These are phyloP conservation scores for Gracilariopsis chorda DNA, from an alignment of 23 red algal species.

Conservation along the genomic window DNA sequence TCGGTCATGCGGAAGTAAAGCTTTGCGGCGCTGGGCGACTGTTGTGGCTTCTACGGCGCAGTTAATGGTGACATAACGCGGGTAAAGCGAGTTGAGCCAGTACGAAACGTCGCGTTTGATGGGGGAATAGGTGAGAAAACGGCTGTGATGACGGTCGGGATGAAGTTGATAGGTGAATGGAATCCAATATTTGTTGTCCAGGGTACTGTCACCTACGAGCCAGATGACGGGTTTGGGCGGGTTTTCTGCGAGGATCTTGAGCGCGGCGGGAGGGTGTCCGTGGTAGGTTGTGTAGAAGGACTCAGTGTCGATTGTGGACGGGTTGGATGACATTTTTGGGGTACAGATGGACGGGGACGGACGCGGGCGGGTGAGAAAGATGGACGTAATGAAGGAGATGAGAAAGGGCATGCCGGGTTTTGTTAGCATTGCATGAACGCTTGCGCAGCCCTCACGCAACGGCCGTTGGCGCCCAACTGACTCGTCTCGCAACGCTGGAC, in stretches of 20 bases:
- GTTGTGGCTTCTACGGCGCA: slow-evolving; percentile 72
- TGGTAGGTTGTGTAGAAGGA: slow-evolving; percentile 53
- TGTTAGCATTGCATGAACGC: too few relatives aligned
- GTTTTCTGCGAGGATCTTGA: background rate
- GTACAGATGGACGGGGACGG: too few relatives aligned
- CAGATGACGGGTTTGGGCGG: slow-evolving; percentile 28
- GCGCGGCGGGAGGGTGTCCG: slow-evolving; percentile 43
- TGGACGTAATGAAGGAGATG: too few relatives aligned
- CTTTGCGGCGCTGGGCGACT: background rate
- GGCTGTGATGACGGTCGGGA: background rate
- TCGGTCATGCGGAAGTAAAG: slow-evolving; percentile 28
- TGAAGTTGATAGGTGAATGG: background rate
- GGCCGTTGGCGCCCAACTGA: too few relatives aligned
- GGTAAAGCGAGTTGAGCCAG: slow-evolving; percentile 46
- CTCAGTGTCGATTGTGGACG: too few relatives aligned
- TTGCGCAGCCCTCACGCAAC: too few relatives aligned
- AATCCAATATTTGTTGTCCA: slow-evolving; percentile 86
- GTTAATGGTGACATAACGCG: slow-evolving; percentile 28
- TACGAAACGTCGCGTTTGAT: slow-evolving; percentile 57
- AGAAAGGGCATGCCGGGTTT: too few relatives aligned
- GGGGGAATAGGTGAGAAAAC: background rate
- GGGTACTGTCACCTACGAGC: slow-evolving; percentile 69
- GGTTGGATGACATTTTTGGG: too few relatives aligned
- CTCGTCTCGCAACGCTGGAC: too few relatives aligned
- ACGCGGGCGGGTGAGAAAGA: too few relatives aligned